Evolutionary conservation across 352 stramenopile genomes (phyloP).

Genomic region (Saprolegnia parasitica): DNA sequence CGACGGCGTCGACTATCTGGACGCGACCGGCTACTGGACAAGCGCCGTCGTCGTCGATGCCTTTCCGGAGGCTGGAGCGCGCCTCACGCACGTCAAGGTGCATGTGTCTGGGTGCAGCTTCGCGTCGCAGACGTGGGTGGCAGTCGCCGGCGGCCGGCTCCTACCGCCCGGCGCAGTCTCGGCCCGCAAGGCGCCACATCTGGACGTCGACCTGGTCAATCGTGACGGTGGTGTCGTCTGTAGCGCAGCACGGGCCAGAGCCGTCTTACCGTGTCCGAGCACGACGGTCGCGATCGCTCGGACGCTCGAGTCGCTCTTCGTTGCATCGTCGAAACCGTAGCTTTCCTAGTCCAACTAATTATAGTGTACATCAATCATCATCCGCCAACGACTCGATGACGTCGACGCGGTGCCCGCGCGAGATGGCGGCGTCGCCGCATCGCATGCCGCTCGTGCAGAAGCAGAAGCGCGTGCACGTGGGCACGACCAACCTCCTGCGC

Average conservation of each 20-base stretch:
- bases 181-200: conserved; percentile 29
- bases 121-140: conserved; percentile 64
- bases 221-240: neutral
- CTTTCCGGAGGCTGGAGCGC: conserved; percentile 37
- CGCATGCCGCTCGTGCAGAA: conserved; percentile 16
- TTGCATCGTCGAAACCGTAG: neutral
- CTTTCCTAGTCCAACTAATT: neutral
- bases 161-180: conserved; percentile 63
- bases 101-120: conserved; percentile 57
- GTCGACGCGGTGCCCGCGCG: conserved; percentile 10
- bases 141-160: conserved; percentile 57
- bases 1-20: conserved; percentile 72
- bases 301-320: neutral
- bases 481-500: conserved; percentile 49
- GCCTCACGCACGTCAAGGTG: conserved; percentile 60
- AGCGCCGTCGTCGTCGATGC: conserved; percentile 67
- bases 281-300: neutral
- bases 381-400: neutral
- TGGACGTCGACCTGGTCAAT: conserved; percentile 2
- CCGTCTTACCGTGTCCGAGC: neutral
- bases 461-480: conserved; percentile 74
- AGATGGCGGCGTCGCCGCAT: neutral
- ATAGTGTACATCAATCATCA: neutral
- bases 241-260: neutral
- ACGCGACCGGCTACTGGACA: conserved; percentile 75